Conservation (phyloP, 129 eudicot genomes). For the Smallanthus sonchifolius region DNA sequence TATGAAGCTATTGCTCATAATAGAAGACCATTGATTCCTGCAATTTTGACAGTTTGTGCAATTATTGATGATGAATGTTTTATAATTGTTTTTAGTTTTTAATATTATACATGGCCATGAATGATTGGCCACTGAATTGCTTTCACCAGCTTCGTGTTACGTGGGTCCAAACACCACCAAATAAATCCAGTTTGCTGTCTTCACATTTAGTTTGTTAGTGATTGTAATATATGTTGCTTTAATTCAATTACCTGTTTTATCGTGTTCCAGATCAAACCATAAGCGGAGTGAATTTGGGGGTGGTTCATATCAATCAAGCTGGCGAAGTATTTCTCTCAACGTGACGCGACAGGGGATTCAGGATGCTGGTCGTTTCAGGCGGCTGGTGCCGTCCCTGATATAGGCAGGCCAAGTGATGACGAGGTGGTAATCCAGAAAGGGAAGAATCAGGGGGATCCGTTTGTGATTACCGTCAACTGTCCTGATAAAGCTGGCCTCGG, state of each 20-base stretch:
- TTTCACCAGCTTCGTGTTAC: conserved; percentile 1
- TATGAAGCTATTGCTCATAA: background rate
- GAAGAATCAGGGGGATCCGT: conserved; percentile 65
- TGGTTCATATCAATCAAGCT: background rate
- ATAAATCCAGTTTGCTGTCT: background rate
- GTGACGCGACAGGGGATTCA: conserved; percentile 14
- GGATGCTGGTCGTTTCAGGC: conserved; percentile 37
- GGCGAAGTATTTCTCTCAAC: conserved; percentile 19
- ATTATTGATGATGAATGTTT: conserved; percentile 4
- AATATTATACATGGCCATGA: background rate
- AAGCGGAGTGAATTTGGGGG: background rate
- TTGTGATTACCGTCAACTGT: conserved; percentile 72
- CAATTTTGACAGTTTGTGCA: background rate
- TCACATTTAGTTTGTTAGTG: background rate
- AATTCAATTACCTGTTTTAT: background rate
- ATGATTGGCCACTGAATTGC: background rate
- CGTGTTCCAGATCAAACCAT: background rate
- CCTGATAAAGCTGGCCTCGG: conserved; percentile 75
- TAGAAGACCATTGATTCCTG: background rate
- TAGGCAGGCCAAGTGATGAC: conserved; percentile 55
- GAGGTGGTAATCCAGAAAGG: conserved; percentile 71
- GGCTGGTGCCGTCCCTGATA: conserved; percentile 34
- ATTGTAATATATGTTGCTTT: background rate
- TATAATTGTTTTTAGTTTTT: background rate
- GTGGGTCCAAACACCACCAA: conserved; percentile 22